Conservation (phyloP, 306 rosid species). For the Delonix regia region DNA sequence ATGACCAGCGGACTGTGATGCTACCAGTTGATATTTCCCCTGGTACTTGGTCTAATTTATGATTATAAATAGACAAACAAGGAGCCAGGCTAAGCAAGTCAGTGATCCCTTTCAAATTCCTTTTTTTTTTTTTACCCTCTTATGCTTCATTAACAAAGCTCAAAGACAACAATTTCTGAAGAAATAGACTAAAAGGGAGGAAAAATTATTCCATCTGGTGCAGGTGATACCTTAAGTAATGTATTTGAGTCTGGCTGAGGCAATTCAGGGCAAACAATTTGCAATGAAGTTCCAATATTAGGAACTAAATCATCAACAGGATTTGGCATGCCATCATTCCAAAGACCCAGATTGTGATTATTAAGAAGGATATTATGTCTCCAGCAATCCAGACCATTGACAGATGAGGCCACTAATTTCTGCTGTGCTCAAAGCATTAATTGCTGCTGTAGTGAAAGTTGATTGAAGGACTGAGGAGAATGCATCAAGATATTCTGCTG, state of each 20-base stretch:
- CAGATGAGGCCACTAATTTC: slow-evolving; percentile 51
- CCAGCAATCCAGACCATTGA: slow-evolving; percentile 51
- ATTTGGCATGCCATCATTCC: slow-evolving; percentile 54
- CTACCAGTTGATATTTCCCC: not conserved
- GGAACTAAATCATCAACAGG: slow-evolving; percentile 45
- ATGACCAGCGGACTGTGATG: not conserved
- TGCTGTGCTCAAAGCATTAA: slow-evolving; percentile 57
- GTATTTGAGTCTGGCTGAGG: slow-evolving; percentile 53
- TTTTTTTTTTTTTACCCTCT: not conserved
- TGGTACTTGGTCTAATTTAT: not conserved
- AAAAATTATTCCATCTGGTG: slow-evolving; percentile 14
- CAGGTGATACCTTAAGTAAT: slow-evolving; percentile 54
- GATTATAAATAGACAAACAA: not conserved
- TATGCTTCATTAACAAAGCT: not conserved
- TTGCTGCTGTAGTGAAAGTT: slow-evolving; percentile 58
- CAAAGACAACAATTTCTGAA: slow-evolving; percentile 9
- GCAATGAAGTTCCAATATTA: slow-evolving; percentile 49
- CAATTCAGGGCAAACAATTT: slow-evolving; percentile 52
- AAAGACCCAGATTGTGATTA: slow-evolving; percentile 48
- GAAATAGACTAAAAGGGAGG: not conserved
- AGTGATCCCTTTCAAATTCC: not conserved
- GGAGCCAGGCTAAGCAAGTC: not conserved
- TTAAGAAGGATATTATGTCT: slow-evolving; percentile 43
- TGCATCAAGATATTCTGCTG: slow-evolving; percentile 56
- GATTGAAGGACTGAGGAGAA: slow-evolving; percentile 57